Conservation (phyloP, 140 eudicot species). For the Bidens hawaiensis region DNA sequence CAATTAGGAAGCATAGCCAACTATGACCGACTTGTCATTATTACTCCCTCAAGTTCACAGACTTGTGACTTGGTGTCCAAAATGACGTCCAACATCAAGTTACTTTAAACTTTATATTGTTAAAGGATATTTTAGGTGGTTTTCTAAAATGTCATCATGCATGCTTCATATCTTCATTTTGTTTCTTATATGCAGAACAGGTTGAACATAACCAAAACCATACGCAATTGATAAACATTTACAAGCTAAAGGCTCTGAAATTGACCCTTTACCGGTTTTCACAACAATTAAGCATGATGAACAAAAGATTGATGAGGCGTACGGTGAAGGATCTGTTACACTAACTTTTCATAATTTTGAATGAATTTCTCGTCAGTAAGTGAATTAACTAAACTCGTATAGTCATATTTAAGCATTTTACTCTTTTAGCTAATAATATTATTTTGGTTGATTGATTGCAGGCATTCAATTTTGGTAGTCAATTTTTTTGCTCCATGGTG, state of each 20-base stretch:
- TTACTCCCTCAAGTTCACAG: too few species aligned
- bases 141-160: too few species aligned
- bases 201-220: slow-evolving; percentile 72
- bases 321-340: slow-evolving; percentile 59
- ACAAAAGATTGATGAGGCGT: slow-evolving; percentile 53
- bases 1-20: too few species aligned
- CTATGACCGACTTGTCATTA: too few species aligned
- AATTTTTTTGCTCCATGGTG: slow-evolving; percentile 93
- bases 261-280: slow-evolving; percentile 33
- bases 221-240: slow-evolving; percentile 62
- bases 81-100: too few species aligned
- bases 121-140: background rate
- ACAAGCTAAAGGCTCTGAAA: slow-evolving; percentile 55
- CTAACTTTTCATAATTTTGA: slow-evolving; percentile 54
- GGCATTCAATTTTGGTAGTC: slow-evolving; percentile 65
- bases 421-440: slow-evolving; percentile 2
- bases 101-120: background rate
- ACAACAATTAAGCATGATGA: slow-evolving; percentile 67
- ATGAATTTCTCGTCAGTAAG: slow-evolving; percentile 56
- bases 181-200: slow-evolving; percentile 63
- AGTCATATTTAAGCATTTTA: slow-evolving; percentile 14
- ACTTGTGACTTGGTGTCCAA: too few species aligned
- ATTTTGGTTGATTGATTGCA: slow-evolving; percentile 30
- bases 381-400: slow-evolving; percentile 10
- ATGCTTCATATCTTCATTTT: slow-evolving; percentile 3